Conservation (phyloP, 345 rosid genomes). For the Lenwebbia sp. region DNA sequence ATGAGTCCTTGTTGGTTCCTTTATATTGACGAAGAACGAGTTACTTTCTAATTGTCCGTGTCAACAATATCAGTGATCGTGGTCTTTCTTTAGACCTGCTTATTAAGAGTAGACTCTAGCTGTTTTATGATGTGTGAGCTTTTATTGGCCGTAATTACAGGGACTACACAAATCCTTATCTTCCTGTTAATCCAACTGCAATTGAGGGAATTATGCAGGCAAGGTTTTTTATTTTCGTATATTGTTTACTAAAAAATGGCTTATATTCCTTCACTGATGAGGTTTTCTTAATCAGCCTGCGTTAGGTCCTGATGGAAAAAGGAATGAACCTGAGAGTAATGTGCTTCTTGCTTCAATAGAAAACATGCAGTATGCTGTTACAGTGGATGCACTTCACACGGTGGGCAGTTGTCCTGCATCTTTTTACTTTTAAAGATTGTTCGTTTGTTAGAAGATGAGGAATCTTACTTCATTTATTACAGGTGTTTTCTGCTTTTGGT, state of each 20-base stretch:
- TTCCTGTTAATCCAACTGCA: slow-evolving; percentile 95
- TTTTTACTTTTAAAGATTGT: not conserved
- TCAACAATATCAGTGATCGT: not conserved
- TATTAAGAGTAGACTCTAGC: not conserved
- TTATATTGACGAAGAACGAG: not conserved
- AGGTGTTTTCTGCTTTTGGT: slow-evolving; percentile 92
- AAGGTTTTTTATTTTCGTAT: not conserved
- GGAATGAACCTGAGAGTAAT: slow-evolving; percentile 79
- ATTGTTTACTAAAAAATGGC: not conserved
- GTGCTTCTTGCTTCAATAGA: slow-evolving; percentile 92
- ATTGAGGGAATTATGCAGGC: slow-evolving; percentile 80
- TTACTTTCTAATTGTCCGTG: not conserved
- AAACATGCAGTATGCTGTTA: slow-evolving; percentile 97
- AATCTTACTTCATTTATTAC: not conserved
- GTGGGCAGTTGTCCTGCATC: slow-evolving; percentile 26
- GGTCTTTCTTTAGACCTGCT: not conserved
- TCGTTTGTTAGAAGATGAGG: not conserved
- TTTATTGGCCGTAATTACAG: slow-evolving; percentile 24
- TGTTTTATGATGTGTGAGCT: slow-evolving; percentile 2
- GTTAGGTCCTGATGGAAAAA: slow-evolving; percentile 88
- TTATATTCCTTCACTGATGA: not conserved
- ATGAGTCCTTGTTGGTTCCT: not conserved
- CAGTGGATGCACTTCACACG: slow-evolving; percentile 83
- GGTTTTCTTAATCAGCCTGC: slow-evolving; percentile 35
- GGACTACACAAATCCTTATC: slow-evolving; percentile 94